phyloP scores from a whole-genome alignment of 2,329 filamentous ascomycete species.

The Septoria linicola region DNA sequence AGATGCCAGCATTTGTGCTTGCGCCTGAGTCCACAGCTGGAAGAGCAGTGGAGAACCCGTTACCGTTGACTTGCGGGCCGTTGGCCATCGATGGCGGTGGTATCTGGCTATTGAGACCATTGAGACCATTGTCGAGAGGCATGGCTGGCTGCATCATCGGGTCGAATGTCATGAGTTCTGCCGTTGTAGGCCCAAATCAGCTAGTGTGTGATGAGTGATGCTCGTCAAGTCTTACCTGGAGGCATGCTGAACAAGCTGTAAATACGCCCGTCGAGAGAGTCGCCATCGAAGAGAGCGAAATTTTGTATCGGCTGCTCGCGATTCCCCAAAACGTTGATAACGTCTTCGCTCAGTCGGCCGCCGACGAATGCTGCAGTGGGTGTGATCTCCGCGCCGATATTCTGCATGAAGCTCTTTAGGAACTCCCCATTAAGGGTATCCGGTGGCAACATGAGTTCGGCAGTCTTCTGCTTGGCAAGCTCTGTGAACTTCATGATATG shows the following conservation, averaged over 20 bases:
- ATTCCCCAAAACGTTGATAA: constrained; percentile 91
- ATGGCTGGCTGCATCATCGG: constrained; percentile 4
- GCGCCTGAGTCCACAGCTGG: too few species aligned
- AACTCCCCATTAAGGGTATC: constrained; percentile 58
- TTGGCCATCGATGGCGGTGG: background rate
- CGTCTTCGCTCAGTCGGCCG: constrained; percentile 88
- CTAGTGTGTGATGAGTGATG: too few species aligned
- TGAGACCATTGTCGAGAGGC: background rate
- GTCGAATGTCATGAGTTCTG: constrained; percentile 23
- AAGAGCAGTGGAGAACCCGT: too few species aligned
- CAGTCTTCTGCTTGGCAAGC: constrained; percentile 74
- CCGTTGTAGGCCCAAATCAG: too few species aligned
- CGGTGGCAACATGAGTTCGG: constrained; percentile 55
- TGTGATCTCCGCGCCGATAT: constrained; percentile 77
- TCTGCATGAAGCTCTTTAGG: constrained; percentile 80
- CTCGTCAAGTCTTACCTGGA: constrained; percentile 18
- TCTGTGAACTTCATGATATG: constrained; percentile 69
- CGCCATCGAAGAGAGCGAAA: constrained; percentile 86
- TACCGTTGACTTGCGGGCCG: background rate
- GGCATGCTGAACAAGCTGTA: constrained; percentile 61
- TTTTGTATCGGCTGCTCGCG: constrained; percentile 96
- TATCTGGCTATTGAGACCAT: background rate
- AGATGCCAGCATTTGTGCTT: too few species aligned
- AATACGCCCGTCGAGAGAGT: constrained; percentile 71
- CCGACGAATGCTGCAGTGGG: constrained; percentile 88